Base-by-base conservation (phyloP, 129 eudicot species). In the Calendula officinalis region DNA sequence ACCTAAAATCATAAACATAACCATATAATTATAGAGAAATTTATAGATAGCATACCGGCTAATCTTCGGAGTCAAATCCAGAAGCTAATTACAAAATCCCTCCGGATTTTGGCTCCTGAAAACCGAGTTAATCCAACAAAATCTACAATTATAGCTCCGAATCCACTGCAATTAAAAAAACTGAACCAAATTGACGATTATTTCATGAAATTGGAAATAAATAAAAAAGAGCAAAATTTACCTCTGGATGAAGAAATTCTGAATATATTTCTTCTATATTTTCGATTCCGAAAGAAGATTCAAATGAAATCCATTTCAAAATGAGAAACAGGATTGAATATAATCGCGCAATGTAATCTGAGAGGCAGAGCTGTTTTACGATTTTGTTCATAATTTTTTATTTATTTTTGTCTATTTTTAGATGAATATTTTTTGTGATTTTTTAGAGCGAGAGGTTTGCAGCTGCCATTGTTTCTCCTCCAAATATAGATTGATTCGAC, bases 1-100 rank as follows among this genome's bases (percentile, higher is more conserved):
- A 16, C 3, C 70, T 36, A 35, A 52, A 66, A 48, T 37, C 30
- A 44, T 45, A 11, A 34, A 51, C 33, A 8, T 47, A 8, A 56
- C 5, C 5, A 48, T 1, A 49, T 2, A 22, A 59, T 38, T 39
- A 3, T 8, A 42, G 4, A 38, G 4, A 39, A 50, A 14, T 43
- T 11, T 13, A 70, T 60, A 3, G 40, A 17, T 27, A 12, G 27
- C 67, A 32, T 73, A 73, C 78, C 66, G n/a, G 72, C 45, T 56
- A 66, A 73, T 56, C 38, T 12, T 45, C 33, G 78, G 78, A 65
- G 68, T 65, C 62, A 65, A 65, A 73, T 73, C 72, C 78, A 73
- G 78, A 73, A 72, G 77, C 77, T 32, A 36, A 64, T 58, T 64
- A 36, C 66, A 73, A 64, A 64, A 66, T 59, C 72, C 64, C 72